Base-by-base conservation (phyloP, 1,284 basidiomycete genomes). In the Ustilago vetiveriae region DNA sequence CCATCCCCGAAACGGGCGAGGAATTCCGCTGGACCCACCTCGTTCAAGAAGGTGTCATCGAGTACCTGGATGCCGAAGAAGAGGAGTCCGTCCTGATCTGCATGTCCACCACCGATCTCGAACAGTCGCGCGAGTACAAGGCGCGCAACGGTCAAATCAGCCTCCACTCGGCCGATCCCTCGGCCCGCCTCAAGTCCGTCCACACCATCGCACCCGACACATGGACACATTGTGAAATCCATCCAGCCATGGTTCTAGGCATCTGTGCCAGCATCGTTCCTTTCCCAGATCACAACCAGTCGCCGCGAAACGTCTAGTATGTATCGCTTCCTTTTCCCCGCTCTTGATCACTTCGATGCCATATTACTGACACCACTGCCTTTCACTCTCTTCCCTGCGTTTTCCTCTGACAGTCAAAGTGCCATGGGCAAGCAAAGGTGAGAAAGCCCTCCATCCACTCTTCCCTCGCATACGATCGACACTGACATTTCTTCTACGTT, bases 251-350 rank as follows among this genome's bases (percentile, higher is more conserved):
- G 96, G 98, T 98, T 72, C 86, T 98, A 46, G 95, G 95, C 70
- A 94, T 98, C 58, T 98, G 95, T 82, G 95, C 95, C 6, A 93
- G 91, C 84, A 98, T 98, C 82, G 95, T 99, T 83, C 95, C 95
- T 5, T 98, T 98, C 90, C 95, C 95, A 16, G 95, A 99, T 84
- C 96, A 98, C 84, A 99, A 99, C 81, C 95, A 98, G 90, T 96
- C 93, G 53, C 95, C 95, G 67, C 93, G 95, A 88, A 99, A 99
- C 81, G 98, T 95, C 4, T 98, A 98, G n/a, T n/a, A n/a, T n/a
- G n/a, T n/a, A n/a, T n/a, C n/a, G n/a, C n/a, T n/a, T n/a, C n/a
- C n/a, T n/a, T n/a, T n/a, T n/a, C n/a, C n/a, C n/a, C n/a, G n/a
- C n/a, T n/a, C n/a, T n/a, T n/a, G n/a, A n/a, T n/a, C n/a, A n/a